Percentiles rank a stretch among this genome's conserved stretches.
Conservation (phyloP, 352 stramenopile species). For the Phytophthora idaei region DNA sequence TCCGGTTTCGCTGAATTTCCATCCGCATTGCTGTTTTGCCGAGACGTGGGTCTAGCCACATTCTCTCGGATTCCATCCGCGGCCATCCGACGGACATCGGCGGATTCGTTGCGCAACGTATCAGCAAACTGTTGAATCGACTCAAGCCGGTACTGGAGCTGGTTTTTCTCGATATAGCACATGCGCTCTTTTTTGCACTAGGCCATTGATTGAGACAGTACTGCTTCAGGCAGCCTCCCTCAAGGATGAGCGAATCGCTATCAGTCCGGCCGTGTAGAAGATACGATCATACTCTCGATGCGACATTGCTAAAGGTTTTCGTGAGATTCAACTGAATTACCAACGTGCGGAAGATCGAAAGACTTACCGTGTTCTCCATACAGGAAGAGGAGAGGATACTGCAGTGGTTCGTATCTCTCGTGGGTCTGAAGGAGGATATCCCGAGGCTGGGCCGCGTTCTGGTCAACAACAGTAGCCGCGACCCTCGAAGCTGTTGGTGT, state of each 20-base stretch:
- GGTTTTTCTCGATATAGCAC: neutral
- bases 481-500: conserved; percentile 4
- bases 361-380: conserved; percentile 5
- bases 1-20: neutral
- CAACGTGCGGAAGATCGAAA: neutral
- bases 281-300: conserved; percentile 8
- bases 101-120: neutral
- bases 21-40: neutral
- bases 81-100: neutral
- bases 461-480: conserved; percentile 6
- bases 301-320: conserved; percentile 4
- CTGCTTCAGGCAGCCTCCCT: conserved; percentile 2
- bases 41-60: too few relatives aligned
- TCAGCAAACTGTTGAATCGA: neutral
- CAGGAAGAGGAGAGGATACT: conserved; percentile 12
- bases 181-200: conserved; percentile 9
- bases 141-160: neutral
- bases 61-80: neutral
- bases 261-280: neutral
- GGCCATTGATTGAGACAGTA: conserved; percentile 11
- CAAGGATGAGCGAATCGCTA: neutral
- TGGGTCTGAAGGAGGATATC: conserved; percentile 7
- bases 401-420: neutral
- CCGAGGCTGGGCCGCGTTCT: neutral
- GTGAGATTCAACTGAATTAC: neutral